A percentile compares a stretch with the other conserved stretches of the same genome.
Evolutionary conservation across 169 alveolate species (phyloP).

Genomic region (Plasmodium inui): DNA sequence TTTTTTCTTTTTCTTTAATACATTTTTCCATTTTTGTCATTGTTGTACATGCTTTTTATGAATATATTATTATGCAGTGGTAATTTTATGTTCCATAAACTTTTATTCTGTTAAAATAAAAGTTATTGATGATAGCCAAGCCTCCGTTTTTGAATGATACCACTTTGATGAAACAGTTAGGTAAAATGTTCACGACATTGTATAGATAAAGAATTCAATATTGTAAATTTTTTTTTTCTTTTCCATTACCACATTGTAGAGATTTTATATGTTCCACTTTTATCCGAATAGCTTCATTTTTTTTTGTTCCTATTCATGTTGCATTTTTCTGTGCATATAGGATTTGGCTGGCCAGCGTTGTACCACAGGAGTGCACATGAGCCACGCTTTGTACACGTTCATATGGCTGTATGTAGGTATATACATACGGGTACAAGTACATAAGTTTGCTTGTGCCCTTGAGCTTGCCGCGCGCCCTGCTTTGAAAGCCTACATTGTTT

Average conservation of each 20-base stretch:
- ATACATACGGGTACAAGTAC: neutral
- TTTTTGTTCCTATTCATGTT: neutral
- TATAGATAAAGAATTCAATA: neutral
- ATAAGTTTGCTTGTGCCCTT: neutral
- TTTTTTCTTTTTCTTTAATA: neutral
- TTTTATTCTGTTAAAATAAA: neutral
- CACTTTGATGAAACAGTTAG: neutral
- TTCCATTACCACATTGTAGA: neutral
- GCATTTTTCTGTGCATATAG: neutral
- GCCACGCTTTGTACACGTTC: neutral
- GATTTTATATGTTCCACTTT: neutral
- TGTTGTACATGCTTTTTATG: neutral
- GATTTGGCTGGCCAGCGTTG: neutral
- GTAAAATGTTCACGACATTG: conserved; percentile 1
- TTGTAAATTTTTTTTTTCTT: neutral
- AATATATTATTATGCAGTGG: neutral
- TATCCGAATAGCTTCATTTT: neutral
- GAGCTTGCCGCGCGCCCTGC: neutral
- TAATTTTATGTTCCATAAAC: neutral
- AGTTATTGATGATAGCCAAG: neutral
- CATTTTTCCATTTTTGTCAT: neutral
- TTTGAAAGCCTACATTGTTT: neutral
- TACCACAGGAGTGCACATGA: neutral
- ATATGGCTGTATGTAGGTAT: neutral
- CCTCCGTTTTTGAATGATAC: neutral